Evolutionary conservation across 164 flowering plant species (phyloP).

Genomic region (Vitis vinifera): ASM3070453v1 NC_081807.1:20383501-20384000

Average conservation of each 20-base stretch:
- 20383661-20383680: conserved; percentile 96
- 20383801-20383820: too few species aligned
- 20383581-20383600: conserved; percentile 64
- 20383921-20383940: too few species aligned
- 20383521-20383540: conserved; percentile 75
- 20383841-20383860: too few species aligned
- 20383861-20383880: too few species aligned
- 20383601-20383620: conserved; percentile 77
- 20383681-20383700: conserved; percentile 80
- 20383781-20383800: neutral
- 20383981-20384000: too few species aligned
- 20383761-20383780: conserved; percentile 63
- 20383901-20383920: too few species aligned
- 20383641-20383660: conserved; percentile 87
- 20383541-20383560: conserved; percentile 45
- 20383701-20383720: conserved; percentile 64
- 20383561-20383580: conserved; percentile 84
- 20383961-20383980: too few species aligned
- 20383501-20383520: conserved; percentile 54
- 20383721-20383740: conserved; percentile 95
- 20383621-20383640: conserved; percentile 76
- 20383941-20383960: too few species aligned
- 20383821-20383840: too few species aligned
- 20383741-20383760: conserved; percentile 80
- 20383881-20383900: too few species aligned